Conservation (phyloP, 2,329 filamentous ascomycete species). For the Gnomoniopsis smithogilvyi region DNA sequence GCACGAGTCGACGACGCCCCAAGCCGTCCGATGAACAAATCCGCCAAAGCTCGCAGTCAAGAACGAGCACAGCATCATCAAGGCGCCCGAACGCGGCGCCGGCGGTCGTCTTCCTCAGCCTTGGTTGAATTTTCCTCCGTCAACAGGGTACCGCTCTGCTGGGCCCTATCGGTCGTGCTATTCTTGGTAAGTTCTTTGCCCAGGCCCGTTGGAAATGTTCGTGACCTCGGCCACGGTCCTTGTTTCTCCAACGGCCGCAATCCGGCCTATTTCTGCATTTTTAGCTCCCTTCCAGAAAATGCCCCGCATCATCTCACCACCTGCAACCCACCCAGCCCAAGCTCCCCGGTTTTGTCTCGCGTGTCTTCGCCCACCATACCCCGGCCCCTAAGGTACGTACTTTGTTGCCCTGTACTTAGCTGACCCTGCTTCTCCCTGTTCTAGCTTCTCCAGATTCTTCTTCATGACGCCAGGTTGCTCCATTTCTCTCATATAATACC, state of each 20-base stretch:
- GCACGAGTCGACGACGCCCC: constrained; percentile 14
- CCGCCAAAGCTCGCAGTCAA: constrained; percentile 4
- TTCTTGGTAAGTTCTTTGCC: constrained; percentile 28
- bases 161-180: constrained; percentile 27
- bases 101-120: constrained; percentile 1
- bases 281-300: constrained; percentile 15
- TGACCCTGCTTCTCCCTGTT: constrained; percentile 26
- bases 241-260: constrained; percentile 6
- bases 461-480: constrained; percentile 44
- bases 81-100: constrained; percentile 10
- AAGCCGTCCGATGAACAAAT: constrained; percentile 16
- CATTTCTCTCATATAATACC: constrained; percentile 32
- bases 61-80: constrained; percentile 19
- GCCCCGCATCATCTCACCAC: constrained; percentile 19
- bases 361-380: background rate
- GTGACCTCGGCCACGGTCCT: background rate
- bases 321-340: background rate
- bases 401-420: constrained; percentile 19
- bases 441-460: constrained; percentile 51
- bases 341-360: background rate
- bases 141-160: constrained; percentile 28
- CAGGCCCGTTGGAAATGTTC: background rate
- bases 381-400: background rate
- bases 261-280: constrained; percentile 20
- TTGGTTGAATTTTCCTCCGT: constrained; percentile 9